Percentiles rank a stretch among this genome's conserved stretches.
These are phyloP conservation scores for Pseudopithomyces maydicus DNA, from an alignment of 2,329 filamentous ascomycete genomes.

Conservation along the genomic window DNA sequence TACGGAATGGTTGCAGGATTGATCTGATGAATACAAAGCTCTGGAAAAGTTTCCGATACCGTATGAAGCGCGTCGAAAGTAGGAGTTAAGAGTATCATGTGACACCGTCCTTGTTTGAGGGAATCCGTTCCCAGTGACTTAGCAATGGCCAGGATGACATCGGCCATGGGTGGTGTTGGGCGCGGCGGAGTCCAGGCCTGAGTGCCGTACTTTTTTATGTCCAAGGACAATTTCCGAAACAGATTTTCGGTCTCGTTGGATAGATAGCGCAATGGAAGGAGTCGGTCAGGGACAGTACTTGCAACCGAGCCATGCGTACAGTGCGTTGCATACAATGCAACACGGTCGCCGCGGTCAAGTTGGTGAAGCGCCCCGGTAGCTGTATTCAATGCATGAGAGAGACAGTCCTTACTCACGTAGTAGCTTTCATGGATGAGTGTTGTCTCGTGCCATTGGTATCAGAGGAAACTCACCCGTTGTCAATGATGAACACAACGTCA, in stretches of 20 bases:
- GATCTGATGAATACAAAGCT: conserved; percentile 32
- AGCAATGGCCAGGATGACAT: conserved; percentile 30
- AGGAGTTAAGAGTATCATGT: conserved; percentile 35
- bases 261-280: conserved; percentile 25
- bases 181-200: conserved; percentile 34
- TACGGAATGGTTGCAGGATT: conserved; percentile 33
- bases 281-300: conserved; percentile 30
- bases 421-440: conserved; percentile 20
- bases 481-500: conserved; percentile 44
- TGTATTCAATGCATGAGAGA: conserved; percentile 23
- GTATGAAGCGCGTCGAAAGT: conserved; percentile 25
- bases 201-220: conserved; percentile 24
- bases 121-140: conserved; percentile 22
- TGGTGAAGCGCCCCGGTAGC: conserved; percentile 25
- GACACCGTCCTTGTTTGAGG: conserved; percentile 24
- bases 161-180: conserved; percentile 34
- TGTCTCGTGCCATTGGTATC: neutral
- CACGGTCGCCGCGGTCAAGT: conserved; percentile 25
- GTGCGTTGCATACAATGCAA: conserved; percentile 38
- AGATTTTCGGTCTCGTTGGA: conserved; percentile 18
- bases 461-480: conserved; percentile 40
- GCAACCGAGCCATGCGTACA: conserved; percentile 34
- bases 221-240: conserved; percentile 22
- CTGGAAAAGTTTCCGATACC: conserved; percentile 25
- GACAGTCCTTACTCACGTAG: conserved; percentile 33